phyloP scores from a whole-genome alignment of 805 yeast species.

The Monosporozyma solicola region DNA sequence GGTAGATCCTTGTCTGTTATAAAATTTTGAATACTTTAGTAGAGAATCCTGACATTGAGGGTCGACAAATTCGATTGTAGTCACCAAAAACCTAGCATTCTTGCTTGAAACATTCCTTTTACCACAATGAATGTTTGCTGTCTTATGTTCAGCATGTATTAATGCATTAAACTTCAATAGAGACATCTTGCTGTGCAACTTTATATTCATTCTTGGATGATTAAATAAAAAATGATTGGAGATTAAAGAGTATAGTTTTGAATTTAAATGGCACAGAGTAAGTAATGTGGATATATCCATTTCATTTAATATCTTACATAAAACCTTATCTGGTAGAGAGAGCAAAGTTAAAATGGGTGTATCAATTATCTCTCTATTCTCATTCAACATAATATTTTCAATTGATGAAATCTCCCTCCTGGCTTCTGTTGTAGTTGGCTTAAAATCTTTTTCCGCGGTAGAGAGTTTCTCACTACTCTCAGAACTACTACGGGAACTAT shows the following conservation, averaged over 20 bases:
- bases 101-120: constrained; percentile 6
- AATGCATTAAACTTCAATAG: constrained; percentile 24
- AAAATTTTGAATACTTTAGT: constrained; percentile 25
- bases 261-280: constrained; percentile 19
- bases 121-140: constrained; percentile 9
- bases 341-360: constrained; percentile 7
- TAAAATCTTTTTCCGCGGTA: no score
- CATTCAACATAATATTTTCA: neutral
- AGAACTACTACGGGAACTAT: neutral
- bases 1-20: constrained; percentile 10
- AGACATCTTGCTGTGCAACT: constrained; percentile 18
- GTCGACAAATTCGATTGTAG: constrained; percentile 21
- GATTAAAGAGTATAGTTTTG: constrained; percentile 17
- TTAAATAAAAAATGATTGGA: constrained; percentile 22
- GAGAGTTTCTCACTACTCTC: neutral
- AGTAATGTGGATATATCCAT: constrained; percentile 17
- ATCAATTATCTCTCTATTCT: constrained; percentile 4
- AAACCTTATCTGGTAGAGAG: constrained; percentile 18
- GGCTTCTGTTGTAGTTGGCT: no score
- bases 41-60: constrained; percentile 29
- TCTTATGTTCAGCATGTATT: constrained; percentile 25
- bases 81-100: constrained; percentile 22
- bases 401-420: neutral
- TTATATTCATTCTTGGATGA: constrained; percentile 9
- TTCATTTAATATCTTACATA: constrained; percentile 18